Evolutionary conservation across 2,329 filamentous ascomycete species (phyloP).

Genomic region (Penicillium sp.): DNA sequence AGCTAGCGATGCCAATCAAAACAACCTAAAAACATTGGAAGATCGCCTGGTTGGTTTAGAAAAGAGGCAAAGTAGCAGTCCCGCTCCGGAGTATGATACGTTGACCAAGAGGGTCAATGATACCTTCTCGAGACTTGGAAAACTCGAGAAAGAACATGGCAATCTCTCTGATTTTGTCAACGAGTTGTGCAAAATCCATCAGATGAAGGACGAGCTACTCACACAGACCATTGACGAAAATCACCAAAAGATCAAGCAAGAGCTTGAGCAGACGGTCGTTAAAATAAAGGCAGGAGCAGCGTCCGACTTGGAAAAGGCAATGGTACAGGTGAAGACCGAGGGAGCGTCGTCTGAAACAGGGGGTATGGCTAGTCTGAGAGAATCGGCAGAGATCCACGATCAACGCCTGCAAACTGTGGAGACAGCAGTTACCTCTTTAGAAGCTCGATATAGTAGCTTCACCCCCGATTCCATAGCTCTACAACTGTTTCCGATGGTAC

Average conservation of each 20-base stretch:
- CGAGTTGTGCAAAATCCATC: constrained; percentile 16
- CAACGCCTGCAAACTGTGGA: constrained; percentile 17
- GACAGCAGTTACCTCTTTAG: constrained; percentile 36
- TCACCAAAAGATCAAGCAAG: constrained; percentile 7
- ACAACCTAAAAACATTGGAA: background rate
- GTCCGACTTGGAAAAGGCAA: constrained; percentile 5
- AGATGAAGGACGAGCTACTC: constrained; percentile 21
- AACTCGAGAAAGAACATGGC: background rate
- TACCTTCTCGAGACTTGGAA: background rate
- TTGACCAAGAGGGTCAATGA: background rate
- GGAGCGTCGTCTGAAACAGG: background rate
- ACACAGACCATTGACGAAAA: constrained; percentile 20
- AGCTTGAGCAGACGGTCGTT: constrained; percentile 4
- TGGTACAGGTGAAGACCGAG: constrained; percentile 1
- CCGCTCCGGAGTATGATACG: background rate
- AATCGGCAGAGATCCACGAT: background rate
- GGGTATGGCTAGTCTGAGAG: background rate
- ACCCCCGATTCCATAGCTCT: constrained; percentile 33
- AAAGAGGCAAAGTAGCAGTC: too few relatives aligned
- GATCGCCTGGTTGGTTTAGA: constrained; percentile 3
- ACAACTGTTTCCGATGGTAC: constrained; percentile 31
- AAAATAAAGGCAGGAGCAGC: constrained; percentile 8
- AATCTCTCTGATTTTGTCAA: background rate
- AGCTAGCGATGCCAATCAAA: background rate
- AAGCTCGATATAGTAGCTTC: constrained; percentile 50